These are phyloP conservation scores for Raffaelea ambrosiae DNA, from an alignment of 2,329 filamentous ascomycete genomes.

Conservation along the genomic window DNA sequence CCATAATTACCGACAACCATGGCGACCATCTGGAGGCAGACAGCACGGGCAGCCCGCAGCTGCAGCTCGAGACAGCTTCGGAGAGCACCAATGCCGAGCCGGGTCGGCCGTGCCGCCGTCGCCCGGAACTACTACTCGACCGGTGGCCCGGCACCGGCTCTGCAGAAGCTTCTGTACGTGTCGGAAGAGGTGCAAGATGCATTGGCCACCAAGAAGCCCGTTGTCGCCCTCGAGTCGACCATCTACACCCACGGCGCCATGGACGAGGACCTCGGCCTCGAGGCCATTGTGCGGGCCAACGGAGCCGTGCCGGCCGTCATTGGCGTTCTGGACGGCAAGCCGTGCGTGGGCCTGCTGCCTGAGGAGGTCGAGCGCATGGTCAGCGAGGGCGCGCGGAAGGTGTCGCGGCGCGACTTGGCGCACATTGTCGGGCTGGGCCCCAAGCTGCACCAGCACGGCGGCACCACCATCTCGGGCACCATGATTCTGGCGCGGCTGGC, in stretches of 20 bases:
- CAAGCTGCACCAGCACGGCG: slow-evolving; percentile 56
- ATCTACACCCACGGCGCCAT: slow-evolving; percentile 95
- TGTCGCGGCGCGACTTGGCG: slow-evolving; percentile 79
- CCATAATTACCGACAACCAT: too few relatives aligned
- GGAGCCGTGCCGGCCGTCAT: slow-evolving; percentile 87
- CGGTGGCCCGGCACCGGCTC: background rate
- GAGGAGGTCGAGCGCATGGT: slow-evolving; percentile 70
- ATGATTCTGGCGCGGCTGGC: slow-evolving; percentile 83
- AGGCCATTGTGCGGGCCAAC: slow-evolving; percentile 69
- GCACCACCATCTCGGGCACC: slow-evolving; percentile 88
- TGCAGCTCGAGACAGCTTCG: background rate
- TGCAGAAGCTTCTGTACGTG: slow-evolving; percentile 47
- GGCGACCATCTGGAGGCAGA: slow-evolving; percentile 1
- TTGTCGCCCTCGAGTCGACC: slow-evolving; percentile 89
- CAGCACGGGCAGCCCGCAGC: background rate
- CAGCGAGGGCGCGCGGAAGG: slow-evolving; percentile 65
- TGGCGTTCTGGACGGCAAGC: slow-evolving; percentile 75
- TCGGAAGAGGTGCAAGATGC: slow-evolving; percentile 80
- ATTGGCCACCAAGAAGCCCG: slow-evolving; percentile 62
- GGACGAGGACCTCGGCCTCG: slow-evolving; percentile 62
- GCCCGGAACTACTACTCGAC: too few relatives aligned
- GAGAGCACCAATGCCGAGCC: background rate
- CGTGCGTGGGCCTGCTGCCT: slow-evolving; percentile 66
- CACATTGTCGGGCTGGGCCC: slow-evolving; percentile 55
- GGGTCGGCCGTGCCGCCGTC: background rate